Base-by-base conservation (phyloP, 202 grass and related monocot species). In the Carex sylvatica region DNA sequence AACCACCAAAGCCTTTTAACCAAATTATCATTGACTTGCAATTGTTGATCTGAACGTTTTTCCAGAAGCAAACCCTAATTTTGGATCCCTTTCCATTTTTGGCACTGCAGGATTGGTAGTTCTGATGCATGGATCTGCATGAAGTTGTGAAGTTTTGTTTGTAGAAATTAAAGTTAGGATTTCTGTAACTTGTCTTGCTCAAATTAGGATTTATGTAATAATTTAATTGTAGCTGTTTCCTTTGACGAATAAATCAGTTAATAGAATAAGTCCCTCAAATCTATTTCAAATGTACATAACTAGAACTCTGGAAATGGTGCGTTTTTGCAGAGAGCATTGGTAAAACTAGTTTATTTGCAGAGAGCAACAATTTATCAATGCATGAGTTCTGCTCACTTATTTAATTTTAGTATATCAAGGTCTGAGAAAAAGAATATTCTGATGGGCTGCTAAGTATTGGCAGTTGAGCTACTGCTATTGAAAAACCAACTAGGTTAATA, bases 111-210 rank as follows among this genome's bases (percentile, higher is more conserved):
- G 61, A 49, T 26, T 15, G 6, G 4, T 65, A 51, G 18, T 28
- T 81, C 20, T 26, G 59, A 81, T 65, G 61, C 60, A 65, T 49
- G 60, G 78, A 66, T 65, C 56, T 81, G 60, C 61, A 81, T 44
- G 78, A 65, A 23, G n/a, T 65, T 38, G 52, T 58, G 52, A 36
- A 59, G 74, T 77, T 77, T 59, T 77, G 74, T 36, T 77, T 58
- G 16, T 77, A 38, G 52, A 77, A 31, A 59, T 77, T 77, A 59
- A 56, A 74, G 20, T 19, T 77, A 77, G 53, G 53, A 20, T 2
- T 38, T 16, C 9, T 77, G 30, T 20, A 36, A 19, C 7, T 70
- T 36, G 3, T 58, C 52, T 77, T 36, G 8, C 26, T 77, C 2
- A 36, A 47, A 10, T 23, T 42, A 26, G 60, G 12, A 9, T 46